Conservation (phyloP, 306 rosid genomes). For the Astragalus membranaceus region DNA sequence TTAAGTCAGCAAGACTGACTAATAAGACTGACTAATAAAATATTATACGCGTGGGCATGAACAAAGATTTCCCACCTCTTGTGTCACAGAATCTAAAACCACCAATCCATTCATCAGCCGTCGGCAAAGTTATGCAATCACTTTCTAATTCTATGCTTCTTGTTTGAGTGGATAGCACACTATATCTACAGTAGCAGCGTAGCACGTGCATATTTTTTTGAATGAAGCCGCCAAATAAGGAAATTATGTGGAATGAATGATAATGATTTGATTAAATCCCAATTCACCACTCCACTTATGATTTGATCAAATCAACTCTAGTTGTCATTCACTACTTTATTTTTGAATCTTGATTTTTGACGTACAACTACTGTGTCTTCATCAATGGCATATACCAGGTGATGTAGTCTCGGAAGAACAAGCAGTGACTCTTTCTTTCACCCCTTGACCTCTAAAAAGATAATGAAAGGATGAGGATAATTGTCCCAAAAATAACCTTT, state of each 20-base stretch:
- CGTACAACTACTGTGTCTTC: no score
- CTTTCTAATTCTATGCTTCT: not conserved
- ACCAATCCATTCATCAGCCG: conserved; percentile 14
- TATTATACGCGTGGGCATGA: conserved; percentile 14
- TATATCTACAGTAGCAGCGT: conserved; percentile 8
- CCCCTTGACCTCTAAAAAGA: not conserved
- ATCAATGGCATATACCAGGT: not conserved
- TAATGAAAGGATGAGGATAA: not conserved
- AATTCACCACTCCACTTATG: not conserved
- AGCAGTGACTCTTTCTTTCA: no score
- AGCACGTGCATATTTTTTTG: not conserved
- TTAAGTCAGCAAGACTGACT: not conserved
- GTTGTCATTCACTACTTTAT: not conserved
- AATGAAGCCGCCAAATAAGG: not conserved
- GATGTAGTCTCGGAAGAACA: no score
- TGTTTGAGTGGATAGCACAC: not conserved
- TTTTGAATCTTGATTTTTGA: not conserved
- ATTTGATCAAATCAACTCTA: not conserved
- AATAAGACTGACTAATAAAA: not conserved
- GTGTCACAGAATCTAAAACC: conserved; percentile 21
- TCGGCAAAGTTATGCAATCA: conserved; percentile 2
- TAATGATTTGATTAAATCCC: not conserved
- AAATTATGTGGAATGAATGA: not conserved
- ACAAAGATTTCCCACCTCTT: conserved; percentile 12
- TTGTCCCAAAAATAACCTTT: not conserved